These are phyloP conservation scores for Euphrasia confusa DNA, from an alignment of 257 asterid genomes.

Conservation along the genomic window DNA sequence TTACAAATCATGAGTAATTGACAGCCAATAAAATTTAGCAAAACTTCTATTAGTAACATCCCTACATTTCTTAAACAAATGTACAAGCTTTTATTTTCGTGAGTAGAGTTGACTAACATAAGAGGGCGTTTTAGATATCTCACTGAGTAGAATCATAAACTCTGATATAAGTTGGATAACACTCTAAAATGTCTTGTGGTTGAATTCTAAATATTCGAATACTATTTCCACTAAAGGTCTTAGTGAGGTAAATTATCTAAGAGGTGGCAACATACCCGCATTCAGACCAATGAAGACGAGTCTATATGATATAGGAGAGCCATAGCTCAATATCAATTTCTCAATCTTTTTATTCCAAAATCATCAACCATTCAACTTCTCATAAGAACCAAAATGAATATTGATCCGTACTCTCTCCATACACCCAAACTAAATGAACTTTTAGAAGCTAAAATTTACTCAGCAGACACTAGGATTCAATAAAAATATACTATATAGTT, in stretches of 20 bases:
- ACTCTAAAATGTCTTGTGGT: not conserved
- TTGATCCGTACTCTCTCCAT: not conserved
- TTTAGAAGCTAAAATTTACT: not conserved
- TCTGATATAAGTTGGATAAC: too few species aligned
- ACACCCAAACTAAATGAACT: conserved; percentile 1
- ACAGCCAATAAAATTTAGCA: not conserved
- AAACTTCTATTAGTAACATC: not conserved
- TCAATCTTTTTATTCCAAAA: not conserved
- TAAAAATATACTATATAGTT: not conserved
- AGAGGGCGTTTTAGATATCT: too few species aligned
- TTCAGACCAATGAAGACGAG: not conserved
- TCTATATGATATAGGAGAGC: not conserved
- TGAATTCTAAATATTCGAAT: not conserved
- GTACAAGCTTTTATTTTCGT: too few species aligned
- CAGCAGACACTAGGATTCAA: not conserved
- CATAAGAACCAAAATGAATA: not conserved
- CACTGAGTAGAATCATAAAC: not conserved
- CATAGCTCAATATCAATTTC: not conserved
- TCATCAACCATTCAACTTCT: not conserved
- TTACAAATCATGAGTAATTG: not conserved
- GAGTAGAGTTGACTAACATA: not conserved
- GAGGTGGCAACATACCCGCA: not conserved
- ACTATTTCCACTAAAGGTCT: conserved; percentile 5
- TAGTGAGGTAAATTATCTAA: conserved; percentile 1
- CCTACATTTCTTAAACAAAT: not conserved